Base-by-base conservation (phyloP, 1,139 yeast species). In the Scheffersomyces insectosa region DNA sequence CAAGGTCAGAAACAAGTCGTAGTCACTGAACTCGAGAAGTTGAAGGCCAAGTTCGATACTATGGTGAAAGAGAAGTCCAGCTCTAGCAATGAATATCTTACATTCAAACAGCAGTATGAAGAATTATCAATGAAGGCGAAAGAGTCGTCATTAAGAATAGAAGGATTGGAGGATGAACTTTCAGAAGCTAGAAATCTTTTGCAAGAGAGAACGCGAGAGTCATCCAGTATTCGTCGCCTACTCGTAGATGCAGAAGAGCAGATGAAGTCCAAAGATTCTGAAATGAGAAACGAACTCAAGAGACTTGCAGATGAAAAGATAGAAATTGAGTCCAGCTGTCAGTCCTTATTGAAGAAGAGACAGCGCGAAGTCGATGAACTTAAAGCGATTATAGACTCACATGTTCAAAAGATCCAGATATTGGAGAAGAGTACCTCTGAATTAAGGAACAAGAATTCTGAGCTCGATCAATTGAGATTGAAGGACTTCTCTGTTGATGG, bases 191-290 rank as follows among this genome's bases (percentile, higher is more conserved):
- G 89, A 47, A 77, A 79, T 36, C 73, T 83, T 61, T 66, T 91
- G 7, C 93, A 85, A 55, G 97, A 90, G 52, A 79, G 96, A 49
- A 81, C 85, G 0, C 73, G 91, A 39, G 98, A 93, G 63, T 75
- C 90, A 0, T 72, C 83, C 3, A 82, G 89, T 0, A 78, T 89
- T 65, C 77, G 95, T 50, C 71, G 88, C 47, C 63, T 89, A 33
- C 60, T 89, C 23, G 63, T 80, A 37, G 96, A 88, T 37, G 75
- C 80, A 4, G 93, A 89, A 52, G 83, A 80, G 38, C 75, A 72
- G 38, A 77, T 80, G 41, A 79, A 75, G 36, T 52, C 58, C 5
- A 78, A 79, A 44, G 66, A 79, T 23, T 51, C 52, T 1, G 73
- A 70, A 11, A 51, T 59, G 35, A 62, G 59, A 39, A 42, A 45